phyloP scores from a whole-genome alignment of 441 rosid genomes.

The Gossypium trilobum region DNA sequence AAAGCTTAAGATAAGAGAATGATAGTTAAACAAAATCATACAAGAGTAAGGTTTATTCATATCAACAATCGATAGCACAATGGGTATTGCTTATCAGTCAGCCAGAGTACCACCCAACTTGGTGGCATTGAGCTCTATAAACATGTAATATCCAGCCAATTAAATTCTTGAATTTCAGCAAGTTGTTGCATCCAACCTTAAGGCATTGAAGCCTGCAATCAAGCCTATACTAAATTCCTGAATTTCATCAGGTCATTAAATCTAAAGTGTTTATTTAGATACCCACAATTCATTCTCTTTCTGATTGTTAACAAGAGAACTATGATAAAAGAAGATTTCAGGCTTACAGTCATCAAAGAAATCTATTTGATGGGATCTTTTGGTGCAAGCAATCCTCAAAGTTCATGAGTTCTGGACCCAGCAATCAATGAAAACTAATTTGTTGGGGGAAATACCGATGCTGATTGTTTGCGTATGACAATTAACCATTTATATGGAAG shows the following conservation, averaged over 20 bases:
- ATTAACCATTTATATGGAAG: background rate
- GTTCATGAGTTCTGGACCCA: background rate
- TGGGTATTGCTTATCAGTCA: background rate
- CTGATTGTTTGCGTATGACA: background rate
- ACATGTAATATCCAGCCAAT: background rate
- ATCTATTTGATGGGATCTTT: conserved; percentile 3
- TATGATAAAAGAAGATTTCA: background rate
- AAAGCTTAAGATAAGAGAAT: background rate
- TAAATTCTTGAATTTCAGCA: conserved; percentile 1
- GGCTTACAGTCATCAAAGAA: background rate
- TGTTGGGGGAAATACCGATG: background rate
- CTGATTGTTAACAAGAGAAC: background rate
- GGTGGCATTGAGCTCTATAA: background rate
- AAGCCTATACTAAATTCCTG: background rate
- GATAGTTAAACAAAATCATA: background rate
- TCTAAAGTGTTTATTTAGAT: background rate
- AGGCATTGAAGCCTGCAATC: background rate
- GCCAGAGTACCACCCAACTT: background rate
- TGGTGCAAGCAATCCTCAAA: background rate
- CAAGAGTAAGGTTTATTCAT: background rate
- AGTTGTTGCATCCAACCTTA: background rate
- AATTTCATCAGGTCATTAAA: background rate
- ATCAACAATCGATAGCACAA: conserved; percentile 3
- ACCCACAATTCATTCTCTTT: background rate
- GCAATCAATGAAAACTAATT: background rate